Evolutionary conservation across 306 rosid genomes (phyloP), one percentile per base, ranked within the genome.

Genomic region (Quercus variabilis): DNA sequence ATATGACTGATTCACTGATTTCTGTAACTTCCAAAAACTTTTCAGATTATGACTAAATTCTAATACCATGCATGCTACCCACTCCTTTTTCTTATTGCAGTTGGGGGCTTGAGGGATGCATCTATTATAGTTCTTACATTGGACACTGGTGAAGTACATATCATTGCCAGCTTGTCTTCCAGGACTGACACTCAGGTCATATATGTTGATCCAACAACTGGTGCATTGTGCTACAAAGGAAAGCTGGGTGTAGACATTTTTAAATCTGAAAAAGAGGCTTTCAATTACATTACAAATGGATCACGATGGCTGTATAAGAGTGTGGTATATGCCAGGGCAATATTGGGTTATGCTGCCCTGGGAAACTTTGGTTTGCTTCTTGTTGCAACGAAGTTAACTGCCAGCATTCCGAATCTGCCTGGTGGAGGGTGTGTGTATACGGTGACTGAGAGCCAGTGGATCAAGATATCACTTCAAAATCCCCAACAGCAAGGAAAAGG

Each of bases 141-240:
- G 60, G 97, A 96, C 33, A 85, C 90, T 74, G 94, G 92, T 68
- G 99, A 96, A 79, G 91, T 92, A 3, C 90, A 82, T 78, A 87
- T 96, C 7, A 84, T 90, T 64, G 91, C 59, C 4, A 91, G 97
- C 78, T 79, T 96, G 69, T 76, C 89, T 52, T 83, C 90, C 31
- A 85, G 88, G 73, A 75, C 81, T 55, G 94, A 93, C 68, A 90
- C 98, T 77, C 97, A 93, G 83, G 89, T 93, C 46, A 83, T 96
- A 56, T 88, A 87, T 78, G 79, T 96, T 31, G 99, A 96, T 90
- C 99, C 99, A 63, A 93, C 99, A 58, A 96, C 99, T 26, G 99
- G 99, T 4, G 83, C 89, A 1, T 94, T 96, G 25, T 86, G 89
- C 78, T 78, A 91, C 81, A 75, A 76, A 38, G 90, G 82, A 1